Base-by-base conservation (phyloP, 768 basidiomycete genomes). In the Gymnopilus junonius region DNA sequence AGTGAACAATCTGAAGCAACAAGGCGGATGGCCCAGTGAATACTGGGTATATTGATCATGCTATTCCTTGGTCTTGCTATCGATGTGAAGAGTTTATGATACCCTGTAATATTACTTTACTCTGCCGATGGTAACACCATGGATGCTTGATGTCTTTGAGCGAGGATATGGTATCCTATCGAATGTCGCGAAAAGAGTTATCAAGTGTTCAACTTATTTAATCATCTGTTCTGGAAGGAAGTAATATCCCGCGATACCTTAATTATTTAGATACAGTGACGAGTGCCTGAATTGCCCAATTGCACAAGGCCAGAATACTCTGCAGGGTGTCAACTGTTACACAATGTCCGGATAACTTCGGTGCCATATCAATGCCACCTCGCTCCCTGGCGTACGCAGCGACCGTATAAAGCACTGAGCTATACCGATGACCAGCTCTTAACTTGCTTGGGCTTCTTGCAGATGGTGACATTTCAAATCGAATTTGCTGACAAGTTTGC, bases 21-120 rank as follows among this genome's bases (percentile, higher is more conserved):
- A 75, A 51, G 76, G 75, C 0, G 58, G 65, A 23, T 67, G 58
- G 43, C 72, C 76, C 17, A 79, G 77, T 59, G 66, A 73, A 12
- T 68, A 75, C 60, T 80, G 76, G 76, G 55, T 55, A 17, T 61
- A 62, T 20, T 32, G 53, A 29, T 51, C 15, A 17, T 25, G 10
- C 6, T 48, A 6, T 48, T 25, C 27, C 8, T n/a, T 48, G 7
- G 43, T 25, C 25, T 21, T 3, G 20, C 11, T 37, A 25, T 61
- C 25, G 15, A 17, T 61, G 32, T 61, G 39, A 21, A 35, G 42
- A 42, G 15, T 40, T 53, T 15, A 12, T n/a, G 14, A 21, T 42
- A 23, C 27, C 10, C 29, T 45, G 56, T 58, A 42, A 43, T 58
- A 40, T 23, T 25, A 40, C 5, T 56, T n/a, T n/a, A n/a, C n/a